Base-by-base conservation (phyloP, 2,329 filamentous ascomycete genomes). In the Botrytis elliptica region DNA sequence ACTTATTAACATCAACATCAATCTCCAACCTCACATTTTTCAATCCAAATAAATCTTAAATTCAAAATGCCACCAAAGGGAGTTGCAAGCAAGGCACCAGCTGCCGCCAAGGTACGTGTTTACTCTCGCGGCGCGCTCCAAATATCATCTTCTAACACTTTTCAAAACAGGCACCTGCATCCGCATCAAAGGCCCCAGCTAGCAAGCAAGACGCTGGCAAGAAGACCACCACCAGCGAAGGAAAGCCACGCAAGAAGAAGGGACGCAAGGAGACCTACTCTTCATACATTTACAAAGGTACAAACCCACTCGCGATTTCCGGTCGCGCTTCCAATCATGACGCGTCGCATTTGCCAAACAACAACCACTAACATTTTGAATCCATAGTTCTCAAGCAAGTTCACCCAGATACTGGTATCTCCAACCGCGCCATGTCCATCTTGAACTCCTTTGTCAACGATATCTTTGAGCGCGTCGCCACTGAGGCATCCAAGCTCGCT, bases 231-330 rank as follows among this genome's bases (percentile, higher is more conserved):
- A 91, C 95, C 52, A 60, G 46, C 76, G 91, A 93, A 83, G 96
- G 96, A 78, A 96, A 98, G 82, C 98, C 98, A 94, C 99, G 99
- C 93, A 99, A 98, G 95, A 94, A 96, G 84, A 99, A 99, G 95
- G 93, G 95, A 80, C 92, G 96, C 87, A 98, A 98, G 93, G 96
- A 99, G 90, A 99, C 96, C n/a, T 99, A 99, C 89, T 97, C 93
- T 80, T 97, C 94, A 73, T 99, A 99, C 91, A 99, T 99, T 87
- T 99, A 98, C 93, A 99, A 98, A 90, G 96, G 95, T 98, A 83
- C 85, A 90, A 52, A 73, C 63, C 55, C 73, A 78, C 74, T 79
- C 77, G 78, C 78, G 77, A 74, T 67, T 29, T 72, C 68, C 66
- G 63, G 64, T 63, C 77, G 78, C 77, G 78, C 77, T 73, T 36